Percentiles rank a stretch among this genome's conserved stretches.
These are phyloP conservation scores for Spergularia azorica DNA, from an alignment of 179 eudicot species.

Conservation along the genomic window DNA sequence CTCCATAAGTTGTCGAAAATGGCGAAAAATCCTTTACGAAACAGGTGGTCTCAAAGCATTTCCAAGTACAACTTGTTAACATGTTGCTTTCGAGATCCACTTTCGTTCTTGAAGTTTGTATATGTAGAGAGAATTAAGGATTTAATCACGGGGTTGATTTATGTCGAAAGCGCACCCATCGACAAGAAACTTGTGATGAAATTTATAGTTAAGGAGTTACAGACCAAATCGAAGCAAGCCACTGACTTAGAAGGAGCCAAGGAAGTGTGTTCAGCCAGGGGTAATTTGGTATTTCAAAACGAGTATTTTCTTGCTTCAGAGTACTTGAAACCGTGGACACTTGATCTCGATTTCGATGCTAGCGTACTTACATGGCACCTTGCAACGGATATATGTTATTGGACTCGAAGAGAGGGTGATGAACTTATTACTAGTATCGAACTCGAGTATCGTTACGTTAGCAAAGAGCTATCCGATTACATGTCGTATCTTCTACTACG, in stretches of 20 bases:
- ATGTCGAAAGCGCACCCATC: background rate
- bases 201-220: background rate
- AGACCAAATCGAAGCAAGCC: background rate
- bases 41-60: constrained; percentile 14
- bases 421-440: background rate
- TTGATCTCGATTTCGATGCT: constrained; percentile 12
- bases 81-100: background rate
- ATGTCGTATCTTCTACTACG: constrained; percentile 24
- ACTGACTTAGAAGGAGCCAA: background rate
- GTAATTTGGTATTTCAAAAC: background rate
- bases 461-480: constrained; percentile 23
- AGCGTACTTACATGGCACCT: constrained; percentile 22
- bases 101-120: constrained; percentile 10
- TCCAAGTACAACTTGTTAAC: constrained; percentile 12
- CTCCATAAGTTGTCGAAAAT: background rate
- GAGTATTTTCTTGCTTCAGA: constrained; percentile 1
- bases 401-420: background rate
- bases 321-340: background rate
- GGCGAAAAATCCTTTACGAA: background rate
- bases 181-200: background rate
- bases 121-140: background rate
- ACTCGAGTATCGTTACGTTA: background rate
- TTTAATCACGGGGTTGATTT: background rate
- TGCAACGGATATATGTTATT: constrained; percentile 19
- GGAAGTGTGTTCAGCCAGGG: constrained; percentile 6